Conservation (phyloP, 139 green algal species). For the Micromonas commoda region DNA sequence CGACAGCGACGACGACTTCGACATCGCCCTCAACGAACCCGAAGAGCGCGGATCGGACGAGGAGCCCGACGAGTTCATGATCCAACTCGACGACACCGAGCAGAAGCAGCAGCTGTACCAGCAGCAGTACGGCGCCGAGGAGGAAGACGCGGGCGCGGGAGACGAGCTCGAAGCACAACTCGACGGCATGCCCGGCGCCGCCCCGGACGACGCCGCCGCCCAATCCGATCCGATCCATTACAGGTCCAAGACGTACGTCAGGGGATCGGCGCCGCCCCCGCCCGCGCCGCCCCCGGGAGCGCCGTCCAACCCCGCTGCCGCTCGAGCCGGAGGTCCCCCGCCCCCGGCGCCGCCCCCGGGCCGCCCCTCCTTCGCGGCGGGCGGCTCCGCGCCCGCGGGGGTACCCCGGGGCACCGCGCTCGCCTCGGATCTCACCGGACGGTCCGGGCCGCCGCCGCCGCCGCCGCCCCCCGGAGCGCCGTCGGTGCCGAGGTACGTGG, state of each 20-base stretch:
- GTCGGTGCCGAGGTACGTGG: not conserved
- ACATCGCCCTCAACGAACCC: not conserved
- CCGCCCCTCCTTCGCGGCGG: too few species aligned
- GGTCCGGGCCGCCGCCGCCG: not conserved
- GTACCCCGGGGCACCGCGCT: not conserved
- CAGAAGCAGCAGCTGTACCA: not conserved
- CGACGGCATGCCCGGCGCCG: not conserved
- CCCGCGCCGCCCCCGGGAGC: too few species aligned
- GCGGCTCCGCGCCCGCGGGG: too few species aligned
- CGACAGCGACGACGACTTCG: not conserved
- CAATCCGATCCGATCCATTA: not conserved
- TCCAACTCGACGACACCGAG: not conserved
- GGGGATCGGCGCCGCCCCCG: not conserved
- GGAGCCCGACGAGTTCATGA: not conserved
- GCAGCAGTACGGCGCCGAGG: not conserved
- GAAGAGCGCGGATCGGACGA: not conserved
- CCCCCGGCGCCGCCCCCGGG: too few species aligned
- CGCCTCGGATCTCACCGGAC: not conserved
- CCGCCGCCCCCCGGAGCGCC: constrained; percentile 3
- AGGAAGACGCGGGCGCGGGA: not conserved
- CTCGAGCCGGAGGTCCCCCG: not conserved
- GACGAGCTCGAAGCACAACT: not conserved
- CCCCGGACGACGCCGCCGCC: too few species aligned
- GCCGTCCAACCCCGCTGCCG: too few species aligned
- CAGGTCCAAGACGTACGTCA: not conserved